Conservation (phyloP, 73 alveolate genomes). For the Paramecium primaurelia region DNA sequence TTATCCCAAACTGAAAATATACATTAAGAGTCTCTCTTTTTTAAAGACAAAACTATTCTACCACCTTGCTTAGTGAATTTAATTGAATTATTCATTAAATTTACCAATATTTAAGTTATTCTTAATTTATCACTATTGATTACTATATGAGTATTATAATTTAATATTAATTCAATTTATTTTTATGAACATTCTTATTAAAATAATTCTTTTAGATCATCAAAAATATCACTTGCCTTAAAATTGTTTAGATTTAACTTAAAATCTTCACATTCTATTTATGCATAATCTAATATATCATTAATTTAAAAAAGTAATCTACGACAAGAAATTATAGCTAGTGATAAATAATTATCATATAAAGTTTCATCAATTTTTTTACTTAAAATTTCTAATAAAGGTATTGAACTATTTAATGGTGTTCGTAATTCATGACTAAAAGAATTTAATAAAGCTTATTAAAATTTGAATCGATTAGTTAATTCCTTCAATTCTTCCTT, state of each 20-base stretch:
- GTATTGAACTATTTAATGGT: slow-evolving; percentile 34
- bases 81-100: slow-evolving; percentile 4
- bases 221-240: background rate
- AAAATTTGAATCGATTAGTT: background rate
- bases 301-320: slow-evolving; percentile 15
- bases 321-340: slow-evolving; percentile 35
- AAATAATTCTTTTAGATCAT: background rate
- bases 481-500: slow-evolving; percentile 5
- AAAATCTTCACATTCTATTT: slow-evolving; percentile 39
- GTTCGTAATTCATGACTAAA: slow-evolving; percentile 55
- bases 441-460: slow-evolving; percentile 14
- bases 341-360: background rate
- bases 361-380: background rate
- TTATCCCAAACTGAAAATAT: background rate
- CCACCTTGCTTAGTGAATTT: slow-evolving; percentile 14
- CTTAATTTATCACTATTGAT: background rate
- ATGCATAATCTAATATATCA: slow-evolving; percentile 51
- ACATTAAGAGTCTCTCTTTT: background rate
- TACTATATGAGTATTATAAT: background rate
- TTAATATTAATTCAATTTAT: background rate
- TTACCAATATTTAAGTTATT: background rate
- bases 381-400: background rate
- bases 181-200: background rate
- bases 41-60: background rate
- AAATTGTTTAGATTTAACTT: background rate